Percentiles rank a stretch among this genome's conserved stretches.
Evolutionary conservation across 805 yeast species (phyloP).

Genomic region (Maudiozyma serrabonitensis): DNA sequence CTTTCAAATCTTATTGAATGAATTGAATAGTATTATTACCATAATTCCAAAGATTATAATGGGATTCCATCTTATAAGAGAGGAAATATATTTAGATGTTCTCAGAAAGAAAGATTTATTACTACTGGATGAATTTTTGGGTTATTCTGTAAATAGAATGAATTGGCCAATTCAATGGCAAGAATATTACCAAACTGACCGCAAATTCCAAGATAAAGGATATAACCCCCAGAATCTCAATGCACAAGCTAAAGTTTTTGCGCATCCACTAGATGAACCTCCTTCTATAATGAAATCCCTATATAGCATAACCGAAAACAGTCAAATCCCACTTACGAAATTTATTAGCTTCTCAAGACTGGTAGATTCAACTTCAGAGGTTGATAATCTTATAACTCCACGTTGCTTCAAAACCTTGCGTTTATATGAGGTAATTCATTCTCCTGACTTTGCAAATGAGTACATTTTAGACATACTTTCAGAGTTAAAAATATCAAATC

Average conservation of each 20-base stretch:
- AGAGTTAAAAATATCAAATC: slow-evolving; percentile 41
- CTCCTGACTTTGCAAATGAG: slow-evolving; percentile 40
- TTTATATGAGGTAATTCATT: slow-evolving; percentile 53
- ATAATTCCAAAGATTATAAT: slow-evolving; percentile 48
- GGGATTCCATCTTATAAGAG: slow-evolving; percentile 67
- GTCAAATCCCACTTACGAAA: slow-evolving; percentile 29
- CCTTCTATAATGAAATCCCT: slow-evolving; percentile 35
- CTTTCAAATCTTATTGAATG: slow-evolving; percentile 12
- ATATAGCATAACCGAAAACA: slow-evolving; percentile 26
- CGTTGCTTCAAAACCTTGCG: slow-evolving; percentile 49
- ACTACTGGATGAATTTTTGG: slow-evolving; percentile 44
- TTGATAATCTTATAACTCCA: slow-evolving; percentile 57
- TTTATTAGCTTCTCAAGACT: slow-evolving; percentile 60
- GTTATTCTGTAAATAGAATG: slow-evolving; percentile 56
- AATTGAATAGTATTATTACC: neutral
- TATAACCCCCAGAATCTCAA: neutral
- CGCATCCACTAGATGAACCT: slow-evolving; percentile 28
- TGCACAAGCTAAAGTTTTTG: slow-evolving; percentile 5
- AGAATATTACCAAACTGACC: slow-evolving; percentile 35
- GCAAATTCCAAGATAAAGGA: neutral
- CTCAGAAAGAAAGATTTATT: slow-evolving; percentile 30
- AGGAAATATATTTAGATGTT: slow-evolving; percentile 57
- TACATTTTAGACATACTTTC: slow-evolving; percentile 56
- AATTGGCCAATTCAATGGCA: slow-evolving; percentile 68
- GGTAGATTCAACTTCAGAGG: slow-evolving; percentile 42